Base-by-base conservation (phyloP, 805 yeast species). In the Suhomyces emberorum region DNA sequence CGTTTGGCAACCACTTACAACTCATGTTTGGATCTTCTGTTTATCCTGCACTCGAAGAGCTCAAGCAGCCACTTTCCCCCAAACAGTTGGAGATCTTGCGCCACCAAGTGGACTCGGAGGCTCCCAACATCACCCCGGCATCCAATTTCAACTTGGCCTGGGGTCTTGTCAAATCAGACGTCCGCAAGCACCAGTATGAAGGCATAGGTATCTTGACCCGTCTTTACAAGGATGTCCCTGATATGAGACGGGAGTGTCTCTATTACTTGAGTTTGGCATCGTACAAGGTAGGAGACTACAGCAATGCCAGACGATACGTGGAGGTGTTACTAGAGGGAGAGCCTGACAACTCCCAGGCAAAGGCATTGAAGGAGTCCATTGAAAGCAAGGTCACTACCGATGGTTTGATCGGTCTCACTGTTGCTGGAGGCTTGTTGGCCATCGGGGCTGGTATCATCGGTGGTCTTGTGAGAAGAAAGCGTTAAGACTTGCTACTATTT, bases 81-180 rank as follows among this genome's bases (percentile, higher is more conserved):
- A 84, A 82, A 38, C 95, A 91, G 51, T 70, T 93, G 28, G 81
- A 77, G 11, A 74, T 88, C 1, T 72, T 93, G 20, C 81, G 77
- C 44, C 75, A 79, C 48, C 96, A 88, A 51, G 88, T 86, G 27
- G 76, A 79, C 18, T 69, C 82, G 1, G 98, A 93, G 56, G 81
- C 84, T 21, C 95, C 93, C 4, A 68, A 74, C 26, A 88, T 87
- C 0, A 72, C 89, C 0, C 73, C 85, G 0, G 97, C 88, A 58
- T 82, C 96, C 2, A 76, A 80, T 39, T 93, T 93, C 72, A 93
- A 95, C 61, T 86, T 85, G 51, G 95, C 97, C 0, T 93, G 99
- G 98, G 98, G 95, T 3, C 68, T 93, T 34, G 77, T 95, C 44
- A 89, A 88, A 57, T 80, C 95, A 2, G 55, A 60, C 34, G 69